Conservation (phyloP, 78 protist genomes). For the Bodo saltans region DNA sequence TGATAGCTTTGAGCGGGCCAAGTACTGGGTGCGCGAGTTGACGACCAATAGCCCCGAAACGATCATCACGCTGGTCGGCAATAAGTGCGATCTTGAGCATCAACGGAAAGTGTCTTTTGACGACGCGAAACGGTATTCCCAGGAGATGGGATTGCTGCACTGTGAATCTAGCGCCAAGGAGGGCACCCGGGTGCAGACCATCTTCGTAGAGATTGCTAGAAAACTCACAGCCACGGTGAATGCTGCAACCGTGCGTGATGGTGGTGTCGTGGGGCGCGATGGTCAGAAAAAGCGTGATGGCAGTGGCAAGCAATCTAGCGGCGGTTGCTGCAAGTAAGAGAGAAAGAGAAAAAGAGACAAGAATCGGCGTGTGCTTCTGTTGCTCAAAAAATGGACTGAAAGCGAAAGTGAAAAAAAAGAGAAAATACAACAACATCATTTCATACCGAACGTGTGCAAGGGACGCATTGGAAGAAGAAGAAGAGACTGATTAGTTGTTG, state of each 20-base stretch:
- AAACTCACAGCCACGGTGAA: not conserved
- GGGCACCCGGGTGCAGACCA: not conserved
- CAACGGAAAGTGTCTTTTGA: not conserved
- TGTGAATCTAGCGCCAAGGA: conserved; percentile 11
- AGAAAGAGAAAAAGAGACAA: no score
- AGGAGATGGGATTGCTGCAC: not conserved
- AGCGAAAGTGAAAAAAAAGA: no score
- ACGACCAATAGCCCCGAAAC: conserved; percentile 68
- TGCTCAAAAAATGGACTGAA: no score
- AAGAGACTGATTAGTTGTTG: no score
- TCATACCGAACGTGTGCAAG: no score
- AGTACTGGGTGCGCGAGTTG: conserved; percentile 85
- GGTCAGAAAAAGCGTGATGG: no score
- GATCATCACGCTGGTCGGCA: conserved; percentile 74
- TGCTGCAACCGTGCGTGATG: not conserved
- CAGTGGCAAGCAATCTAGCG: no score
- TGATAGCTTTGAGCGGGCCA: conserved; percentile 63
- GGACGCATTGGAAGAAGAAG: no score
- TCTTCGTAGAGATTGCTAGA: conserved; percentile 9
- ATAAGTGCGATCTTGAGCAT: conserved; percentile 71
- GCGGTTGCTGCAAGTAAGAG: no score
- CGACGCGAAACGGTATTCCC: conserved; percentile 12
- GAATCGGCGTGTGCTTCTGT: no score
- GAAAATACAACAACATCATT: no score
- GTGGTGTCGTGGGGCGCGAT: not conserved